Evolutionary conservation across 164 flowering plant genomes (phyloP).

Genomic region (Piper longum): DNA sequence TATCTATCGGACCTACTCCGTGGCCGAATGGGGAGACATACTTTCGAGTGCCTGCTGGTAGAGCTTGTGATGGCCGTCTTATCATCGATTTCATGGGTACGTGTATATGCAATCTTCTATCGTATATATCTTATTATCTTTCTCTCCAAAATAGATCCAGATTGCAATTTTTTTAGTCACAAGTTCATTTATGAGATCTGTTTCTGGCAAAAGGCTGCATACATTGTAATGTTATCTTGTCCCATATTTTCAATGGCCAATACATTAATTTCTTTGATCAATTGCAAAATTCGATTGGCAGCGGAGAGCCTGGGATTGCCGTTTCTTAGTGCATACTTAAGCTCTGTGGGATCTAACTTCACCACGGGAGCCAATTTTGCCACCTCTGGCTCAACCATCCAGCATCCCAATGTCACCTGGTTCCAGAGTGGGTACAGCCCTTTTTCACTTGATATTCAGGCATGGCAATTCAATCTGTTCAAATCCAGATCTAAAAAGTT

Average conservation of each 20-base stretch:
- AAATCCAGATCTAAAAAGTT: constrained; percentile 18
- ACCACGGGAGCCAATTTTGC: constrained; percentile 55
- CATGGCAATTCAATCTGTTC: constrained; percentile 27
- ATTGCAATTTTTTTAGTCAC: neutral
- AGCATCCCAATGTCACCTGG: constrained; percentile 35
- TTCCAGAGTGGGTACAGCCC: constrained; percentile 47
- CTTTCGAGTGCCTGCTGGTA: constrained; percentile 1
- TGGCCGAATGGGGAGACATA: constrained; percentile 1
- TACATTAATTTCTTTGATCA: neutral
- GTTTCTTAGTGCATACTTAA: constrained; percentile 36
- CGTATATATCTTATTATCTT: neutral
- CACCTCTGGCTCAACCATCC: constrained; percentile 26
- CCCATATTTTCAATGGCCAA: neutral
- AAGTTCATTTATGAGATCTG: neutral
- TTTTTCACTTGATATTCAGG: constrained; percentile 42
- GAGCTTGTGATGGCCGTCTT: neutral
- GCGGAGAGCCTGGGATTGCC: constrained; percentile 40
- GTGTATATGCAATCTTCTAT: neutral
- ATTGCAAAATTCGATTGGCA: constrained; percentile 7
- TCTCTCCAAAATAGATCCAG: neutral
- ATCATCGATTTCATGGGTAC: constrained; percentile 1
- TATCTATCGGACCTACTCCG: neutral
- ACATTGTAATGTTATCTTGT: neutral
- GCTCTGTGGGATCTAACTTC: constrained; percentile 49
- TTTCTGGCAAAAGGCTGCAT: neutral